Base-by-base conservation (phyloP, 83 land plant genomes). In the Diphasiastrum complanatum region DNA sequence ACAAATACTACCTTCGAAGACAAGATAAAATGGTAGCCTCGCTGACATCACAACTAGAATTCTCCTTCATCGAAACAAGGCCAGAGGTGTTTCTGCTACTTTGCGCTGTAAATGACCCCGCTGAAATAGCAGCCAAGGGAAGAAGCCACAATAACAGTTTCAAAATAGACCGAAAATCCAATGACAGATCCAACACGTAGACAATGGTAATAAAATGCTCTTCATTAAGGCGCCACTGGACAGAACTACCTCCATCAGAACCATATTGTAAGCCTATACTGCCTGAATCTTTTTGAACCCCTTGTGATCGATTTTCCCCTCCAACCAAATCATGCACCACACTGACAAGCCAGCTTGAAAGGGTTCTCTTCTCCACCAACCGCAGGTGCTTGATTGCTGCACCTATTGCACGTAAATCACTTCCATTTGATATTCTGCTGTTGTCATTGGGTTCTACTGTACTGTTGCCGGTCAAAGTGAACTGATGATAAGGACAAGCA, bases 91-190 rank as follows among this genome's bases (percentile, higher is more conserved):
- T 80, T 52, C 83, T 76, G 19, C 78, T 74, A 48, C 60, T 49
- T 18, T 82, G 83, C 24, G 71, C 51, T 18, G 77, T 45, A 53
- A 78, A 49, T 51, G 31, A 74, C 3, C 61, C 46, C 2, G 51
- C 47, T 27, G 73, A 63, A 60, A 41, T 45, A 26, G 55, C 67
- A 61, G 70, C 74, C 67, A 78, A 81, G 28, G 84, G 82, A 25
- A 93, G 47, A 72, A 93, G 61, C 98, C 98, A 89, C 31, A 89
- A 53, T 3, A 93, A 72, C 53, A 93, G 79, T 50, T 67, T 85
- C 34, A 75, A 72, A 29, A 82, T 76, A 24, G 79, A 50, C 38
- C 61, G 55, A 5, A 83, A 67, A 60, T 93, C 96, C 64, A 61
- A 72, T 34, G 76, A 81, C 27, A 75, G 70, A 66, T 93, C 98